A percentile compares a stretch with the other conserved stretches of the same genome.
phyloP scores from a whole-genome alignment of 352 stramenopile genomes.

The Phytophthora kernoviae region DNA sequence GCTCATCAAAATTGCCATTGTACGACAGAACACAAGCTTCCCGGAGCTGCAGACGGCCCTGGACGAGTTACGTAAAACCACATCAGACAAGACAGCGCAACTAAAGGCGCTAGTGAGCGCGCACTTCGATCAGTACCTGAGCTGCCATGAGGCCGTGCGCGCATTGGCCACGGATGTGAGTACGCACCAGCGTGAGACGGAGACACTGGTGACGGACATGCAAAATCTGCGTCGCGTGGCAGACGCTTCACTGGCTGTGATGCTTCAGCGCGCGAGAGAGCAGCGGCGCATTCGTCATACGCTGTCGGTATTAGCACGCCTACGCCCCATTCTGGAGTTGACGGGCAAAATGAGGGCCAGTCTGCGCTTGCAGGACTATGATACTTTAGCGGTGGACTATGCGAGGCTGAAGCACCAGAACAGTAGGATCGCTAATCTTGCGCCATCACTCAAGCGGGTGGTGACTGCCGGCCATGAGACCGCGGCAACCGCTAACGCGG shows the following conservation, averaged over 20 bases:
- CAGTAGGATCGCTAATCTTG: conserved; percentile 59
- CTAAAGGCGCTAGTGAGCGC: conserved; percentile 81
- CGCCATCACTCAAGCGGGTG: conserved; percentile 54
- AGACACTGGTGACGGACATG: conserved; percentile 56
- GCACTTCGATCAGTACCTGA: conserved; percentile 87
- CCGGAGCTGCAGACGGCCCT: conserved; percentile 64
- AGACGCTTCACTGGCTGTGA: conserved; percentile 73
- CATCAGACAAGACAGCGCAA: conserved; percentile 84
- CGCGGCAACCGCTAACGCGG: conserved; percentile 56
- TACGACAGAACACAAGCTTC: conserved; percentile 60
- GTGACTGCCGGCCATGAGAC: conserved; percentile 65
- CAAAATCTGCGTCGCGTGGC: conserved; percentile 61
- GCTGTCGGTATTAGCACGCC: conserved; percentile 64
- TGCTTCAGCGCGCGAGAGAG: conserved; percentile 77
- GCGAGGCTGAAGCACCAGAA: conserved; percentile 69
- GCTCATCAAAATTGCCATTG: neutral
- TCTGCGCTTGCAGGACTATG: conserved; percentile 66
- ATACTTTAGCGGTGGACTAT: conserved; percentile 78
- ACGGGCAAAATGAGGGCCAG: conserved; percentile 78
- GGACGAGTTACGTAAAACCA: conserved; percentile 70
- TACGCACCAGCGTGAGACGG: conserved; percentile 62
- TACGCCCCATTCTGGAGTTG: conserved; percentile 76
- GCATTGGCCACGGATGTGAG: conserved; percentile 65
- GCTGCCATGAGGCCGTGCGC: conserved; percentile 79
- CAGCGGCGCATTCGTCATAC: conserved; percentile 80